A percentile compares a stretch with the other conserved stretches of the same genome.
phyloP scores from a whole-genome alignment of 1,284 basidiomycete genomes.

The Ustilago vetiveriae region DNA sequence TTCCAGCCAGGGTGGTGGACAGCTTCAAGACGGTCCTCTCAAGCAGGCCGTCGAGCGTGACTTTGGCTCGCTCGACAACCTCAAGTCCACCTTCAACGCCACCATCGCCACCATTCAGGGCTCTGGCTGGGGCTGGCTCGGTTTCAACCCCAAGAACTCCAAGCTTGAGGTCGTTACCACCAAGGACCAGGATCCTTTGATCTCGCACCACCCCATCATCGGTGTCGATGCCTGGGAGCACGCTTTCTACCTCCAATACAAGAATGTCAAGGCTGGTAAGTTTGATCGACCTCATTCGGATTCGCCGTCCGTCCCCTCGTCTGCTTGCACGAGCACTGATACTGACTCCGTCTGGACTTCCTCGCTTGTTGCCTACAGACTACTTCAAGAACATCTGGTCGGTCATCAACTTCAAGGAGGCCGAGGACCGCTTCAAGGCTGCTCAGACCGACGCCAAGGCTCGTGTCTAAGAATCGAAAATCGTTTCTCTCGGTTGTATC shows the following conservation, averaged over 20 bases:
- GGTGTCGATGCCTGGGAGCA: slow-evolving; percentile 98
- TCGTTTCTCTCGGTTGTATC: slow-evolving; percentile 2
- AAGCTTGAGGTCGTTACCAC: slow-evolving; percentile 84
- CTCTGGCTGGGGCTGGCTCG: slow-evolving; percentile 96
- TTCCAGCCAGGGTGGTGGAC: slow-evolving; percentile 69
- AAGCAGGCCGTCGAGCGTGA: slow-evolving; percentile 82
- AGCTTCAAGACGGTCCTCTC: slow-evolving; percentile 76
- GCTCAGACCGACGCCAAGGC: slow-evolving; percentile 56
- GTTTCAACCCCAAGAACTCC: slow-evolving; percentile 67
- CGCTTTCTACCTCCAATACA: slow-evolving; percentile 69
- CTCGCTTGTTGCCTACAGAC: slow-evolving; percentile 12
- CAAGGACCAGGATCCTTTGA: slow-evolving; percentile 93
- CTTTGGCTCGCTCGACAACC: slow-evolving; percentile 83
- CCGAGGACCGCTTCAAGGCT: slow-evolving; percentile 64
- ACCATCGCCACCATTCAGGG: slow-evolving; percentile 94
- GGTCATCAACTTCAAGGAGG: slow-evolving; percentile 67
- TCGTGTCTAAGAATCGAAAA: slow-evolving; percentile 21
- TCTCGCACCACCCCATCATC: slow-evolving; percentile 85
- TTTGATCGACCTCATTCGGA: neutral
- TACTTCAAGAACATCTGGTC: slow-evolving; percentile 67
- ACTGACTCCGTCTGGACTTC: neutral
- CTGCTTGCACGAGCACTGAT: neutral
- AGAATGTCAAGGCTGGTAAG: slow-evolving; percentile 54
- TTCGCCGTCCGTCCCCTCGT: too few relatives aligned
- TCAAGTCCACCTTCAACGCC: slow-evolving; percentile 83